Evolutionary conservation across 805 yeast genomes (phyloP), one percentile per base, ranked within the genome.

Genomic region (Crinitomyces ghanaensis): DNA sequence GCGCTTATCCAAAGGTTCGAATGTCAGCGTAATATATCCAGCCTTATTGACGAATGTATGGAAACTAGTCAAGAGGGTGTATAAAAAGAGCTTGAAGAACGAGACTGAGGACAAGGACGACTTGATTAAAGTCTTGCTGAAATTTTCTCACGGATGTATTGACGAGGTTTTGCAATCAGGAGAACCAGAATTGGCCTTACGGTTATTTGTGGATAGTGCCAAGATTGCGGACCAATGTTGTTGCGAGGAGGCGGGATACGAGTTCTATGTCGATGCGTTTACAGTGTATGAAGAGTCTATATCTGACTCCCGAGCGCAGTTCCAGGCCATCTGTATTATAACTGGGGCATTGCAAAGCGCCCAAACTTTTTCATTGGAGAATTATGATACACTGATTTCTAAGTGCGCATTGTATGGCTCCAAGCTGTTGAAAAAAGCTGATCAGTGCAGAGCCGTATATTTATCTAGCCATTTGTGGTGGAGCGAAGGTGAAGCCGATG

Each of bases 381-480:
- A 74, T 53, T 88, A 82, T 56, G 91, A 84, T 45, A 70, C 74
- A 3, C 62, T 88, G 44, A 84, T 86, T 32, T 80, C 93, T 11
- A 79, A 85, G 53, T 69, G 86, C 30, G 84, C 95, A 1, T 60
- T 86, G 30, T 83, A 84, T 48, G 93, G 94, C 4, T 82, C 94
- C 9, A 83, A 82, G 54, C 64, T 91, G 32, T 65, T 88, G 48
- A 84, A 82, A 54, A 88, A 88, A 54, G 85, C 91, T 22, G 97
- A 88, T 49, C 98, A 91, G 56, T 86, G 96, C 54, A 72, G 96
- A 11, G 77, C 94, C 0, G 93, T 85, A 4, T 83, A 80, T 51
- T 57, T 72, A 33, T 86, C 95, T 27, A 76, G 94, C 1, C 96
- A 91, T 56, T 59, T 91, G 31, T 91, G 95, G 95, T 82, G 93